phyloP scores from a whole-genome alignment of 2,329 filamentous ascomycete species.

The Penicillium sp. region DNA sequence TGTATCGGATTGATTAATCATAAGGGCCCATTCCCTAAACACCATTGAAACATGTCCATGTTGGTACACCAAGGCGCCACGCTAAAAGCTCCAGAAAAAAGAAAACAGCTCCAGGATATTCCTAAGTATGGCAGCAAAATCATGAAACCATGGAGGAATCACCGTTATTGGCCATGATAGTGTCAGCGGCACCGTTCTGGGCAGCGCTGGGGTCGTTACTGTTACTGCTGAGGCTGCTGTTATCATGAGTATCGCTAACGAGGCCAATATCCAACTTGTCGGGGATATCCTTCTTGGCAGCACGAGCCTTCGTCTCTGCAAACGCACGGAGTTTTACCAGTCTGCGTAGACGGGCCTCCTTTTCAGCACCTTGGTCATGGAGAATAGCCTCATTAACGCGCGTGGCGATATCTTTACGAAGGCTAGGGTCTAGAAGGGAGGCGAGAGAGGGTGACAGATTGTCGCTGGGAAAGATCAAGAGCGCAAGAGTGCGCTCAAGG shows the following conservation, averaged over 20 bases:
- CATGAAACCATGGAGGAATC: conserved; percentile 43
- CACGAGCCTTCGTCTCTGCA: conserved; percentile 65
- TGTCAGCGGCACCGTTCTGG: conserved; percentile 38
- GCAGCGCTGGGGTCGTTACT: conserved; percentile 23
- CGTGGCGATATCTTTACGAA: conserved; percentile 80
- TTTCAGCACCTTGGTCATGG: conserved; percentile 66
- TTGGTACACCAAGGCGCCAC: conserved; percentile 22
- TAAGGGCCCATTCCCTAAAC: not conserved
- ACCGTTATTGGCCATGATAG: conserved; percentile 43
- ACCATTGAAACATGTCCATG: not conserved
- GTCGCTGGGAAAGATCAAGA: conserved; percentile 84
- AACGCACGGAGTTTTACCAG: conserved; percentile 81
- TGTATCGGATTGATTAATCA: not conserved
- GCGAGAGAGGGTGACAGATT: conserved; percentile 73
- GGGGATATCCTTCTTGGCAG: conserved; percentile 48
- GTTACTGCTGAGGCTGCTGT: conserved; percentile 14
- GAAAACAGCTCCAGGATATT: not conserved
- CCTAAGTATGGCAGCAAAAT: conserved; percentile 4
- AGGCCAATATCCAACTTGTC: conserved; percentile 47
- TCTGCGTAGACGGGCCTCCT: conserved; percentile 78
- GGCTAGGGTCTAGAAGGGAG: conserved; percentile 71
- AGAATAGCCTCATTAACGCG: conserved; percentile 88
- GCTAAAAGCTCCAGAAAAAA: conserved; percentile 16
- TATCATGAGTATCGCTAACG: conserved; percentile 28
- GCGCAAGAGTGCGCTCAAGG: conserved; percentile 87